A percentile compares a stretch with the other conserved stretches of the same genome.
phyloP scores from a whole-genome alignment of 768 basidiomycete species.

The Nidula microcarpa region DNA sequence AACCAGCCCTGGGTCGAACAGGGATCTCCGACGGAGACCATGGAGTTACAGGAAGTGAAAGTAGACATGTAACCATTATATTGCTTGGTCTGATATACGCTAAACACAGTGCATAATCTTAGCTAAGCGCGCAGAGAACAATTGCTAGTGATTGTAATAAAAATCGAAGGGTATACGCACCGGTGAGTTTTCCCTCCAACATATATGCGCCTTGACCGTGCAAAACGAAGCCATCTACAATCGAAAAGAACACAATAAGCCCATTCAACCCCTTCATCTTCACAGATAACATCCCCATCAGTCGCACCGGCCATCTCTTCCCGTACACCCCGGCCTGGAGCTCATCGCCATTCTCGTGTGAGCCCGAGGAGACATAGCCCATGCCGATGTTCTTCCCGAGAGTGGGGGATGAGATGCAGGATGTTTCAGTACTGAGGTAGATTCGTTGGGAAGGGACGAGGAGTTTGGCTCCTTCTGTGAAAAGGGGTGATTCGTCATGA shows the following conservation, averaged over 20 bases:
- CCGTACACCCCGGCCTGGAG: slow-evolving; percentile 82
- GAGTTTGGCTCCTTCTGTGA: slow-evolving; percentile 75
- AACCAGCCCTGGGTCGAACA: no score
- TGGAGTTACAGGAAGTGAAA: no score
- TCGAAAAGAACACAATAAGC: slow-evolving; percentile 25
- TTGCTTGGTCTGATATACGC: no score
- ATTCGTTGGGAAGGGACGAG: slow-evolving; percentile 44
- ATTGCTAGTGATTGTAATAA: no score
- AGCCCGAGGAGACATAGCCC: slow-evolving; percentile 82
- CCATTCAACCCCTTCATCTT: slow-evolving; percentile 73
- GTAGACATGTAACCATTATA: no score
- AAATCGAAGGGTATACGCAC: no score
- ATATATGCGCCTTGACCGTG: no score
- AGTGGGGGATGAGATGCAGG: slow-evolving; percentile 93
- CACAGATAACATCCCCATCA: slow-evolving; percentile 87
- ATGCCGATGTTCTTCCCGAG: slow-evolving; percentile 91
- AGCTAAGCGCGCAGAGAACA: no score
- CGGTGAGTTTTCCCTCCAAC: no score
- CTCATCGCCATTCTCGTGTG: slow-evolving; percentile 88
- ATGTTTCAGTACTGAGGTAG: slow-evolving; percentile 81
- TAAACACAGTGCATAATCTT: no score
- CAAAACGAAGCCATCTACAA: no score
- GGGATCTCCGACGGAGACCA: no score
- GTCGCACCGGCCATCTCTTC: slow-evolving; percentile 68
- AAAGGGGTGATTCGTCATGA: background rate